Evolutionary conservation across 2,329 filamentous ascomycete species (phyloP), one percentile per base, ranked within the genome.

Genomic region (Beauveria rudraprayagi): DNA sequence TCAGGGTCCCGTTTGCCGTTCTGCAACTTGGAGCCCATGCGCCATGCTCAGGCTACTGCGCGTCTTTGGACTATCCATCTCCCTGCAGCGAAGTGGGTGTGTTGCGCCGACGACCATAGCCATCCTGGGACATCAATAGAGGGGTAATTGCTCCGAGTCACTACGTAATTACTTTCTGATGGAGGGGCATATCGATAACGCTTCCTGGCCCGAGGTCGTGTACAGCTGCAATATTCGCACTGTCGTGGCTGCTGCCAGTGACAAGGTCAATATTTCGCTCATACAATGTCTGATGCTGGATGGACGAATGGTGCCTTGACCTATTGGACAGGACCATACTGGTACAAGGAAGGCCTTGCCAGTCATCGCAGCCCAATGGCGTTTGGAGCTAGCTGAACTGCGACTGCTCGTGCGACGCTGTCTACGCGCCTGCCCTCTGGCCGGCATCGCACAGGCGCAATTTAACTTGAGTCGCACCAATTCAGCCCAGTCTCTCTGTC

Each of bases 151-250:
- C 30, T 5, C 28, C 34, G 46, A 48, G 37, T 48, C 34, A 24
- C 46, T 50, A 51, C 47, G 44, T 51, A 51, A 50, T 58, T n/a
- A n/a, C 46, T 7, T 7, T 19, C 10, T 19, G 16, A 28, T 40
- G 55, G 56, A 50, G 56, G 56, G 56, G 56, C 56, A 58, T 58
- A 58, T 58, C 56, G 56, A 58, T 58, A 58, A 58, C 46, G 19
- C n/a, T 34, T 11, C 3, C 30, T 34, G 30, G 30, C 30, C 30
- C 30, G 3, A 11, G 30, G 10, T 34, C 10, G 30, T 10, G 30
- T 34, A 11, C 30, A 5, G 10, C 10, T 34, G 30, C 30, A 4
- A 56, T 24, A 24, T 48, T 47, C 28, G 44, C 44, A 47, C 26
- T 57, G 44, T 48, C 26, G 30, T 34, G 40, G 40, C 40, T 43